Conservation (phyloP, 768 basidiomycete species). For the Galerina sulciceps region DNA sequence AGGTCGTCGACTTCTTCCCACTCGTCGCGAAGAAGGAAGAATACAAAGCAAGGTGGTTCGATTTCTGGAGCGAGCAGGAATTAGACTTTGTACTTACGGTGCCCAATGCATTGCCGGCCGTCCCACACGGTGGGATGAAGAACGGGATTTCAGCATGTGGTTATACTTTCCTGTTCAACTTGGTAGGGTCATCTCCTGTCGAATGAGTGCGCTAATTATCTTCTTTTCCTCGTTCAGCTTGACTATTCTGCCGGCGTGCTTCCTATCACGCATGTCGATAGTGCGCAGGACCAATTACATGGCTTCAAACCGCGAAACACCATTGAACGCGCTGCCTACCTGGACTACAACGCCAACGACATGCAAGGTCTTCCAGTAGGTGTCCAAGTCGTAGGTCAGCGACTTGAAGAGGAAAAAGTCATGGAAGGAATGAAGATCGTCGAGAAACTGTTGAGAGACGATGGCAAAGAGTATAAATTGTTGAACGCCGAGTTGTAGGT, state of each 20-base stretch:
- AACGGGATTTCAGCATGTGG: slow-evolving; percentile 55
- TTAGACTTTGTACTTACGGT: slow-evolving; percentile 66
- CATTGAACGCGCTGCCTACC: slow-evolving; percentile 49
- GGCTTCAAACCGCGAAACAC: slow-evolving; percentile 42
- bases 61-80: slow-evolving; percentile 40
- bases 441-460: slow-evolving; percentile 33
- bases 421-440: slow-evolving; percentile 63
- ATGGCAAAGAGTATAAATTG: slow-evolving; percentile 22
- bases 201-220: background rate
- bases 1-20: slow-evolving; percentile 47
- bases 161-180: slow-evolving; percentile 67
- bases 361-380: slow-evolving; percentile 67
- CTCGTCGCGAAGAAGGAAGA: slow-evolving; percentile 52
- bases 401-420: slow-evolving; percentile 69
- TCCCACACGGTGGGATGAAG: slow-evolving; percentile 57
- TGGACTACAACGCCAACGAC: slow-evolving; percentile 50
- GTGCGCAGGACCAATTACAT: slow-evolving; percentile 42
- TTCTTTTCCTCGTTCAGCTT: slow-evolving; percentile 21
- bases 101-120: slow-evolving; percentile 59
- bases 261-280: slow-evolving; percentile 58
- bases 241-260: slow-evolving; percentile 56
- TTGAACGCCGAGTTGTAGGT: background rate
- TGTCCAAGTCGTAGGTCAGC: slow-evolving; percentile 61
- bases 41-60: slow-evolving; percentile 46
- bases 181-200: slow-evolving; percentile 38